These are phyloP conservation scores for Hirschfeldia incana DNA, from an alignment of 345 rosid genomes.

Conservation along the genomic window DNA sequence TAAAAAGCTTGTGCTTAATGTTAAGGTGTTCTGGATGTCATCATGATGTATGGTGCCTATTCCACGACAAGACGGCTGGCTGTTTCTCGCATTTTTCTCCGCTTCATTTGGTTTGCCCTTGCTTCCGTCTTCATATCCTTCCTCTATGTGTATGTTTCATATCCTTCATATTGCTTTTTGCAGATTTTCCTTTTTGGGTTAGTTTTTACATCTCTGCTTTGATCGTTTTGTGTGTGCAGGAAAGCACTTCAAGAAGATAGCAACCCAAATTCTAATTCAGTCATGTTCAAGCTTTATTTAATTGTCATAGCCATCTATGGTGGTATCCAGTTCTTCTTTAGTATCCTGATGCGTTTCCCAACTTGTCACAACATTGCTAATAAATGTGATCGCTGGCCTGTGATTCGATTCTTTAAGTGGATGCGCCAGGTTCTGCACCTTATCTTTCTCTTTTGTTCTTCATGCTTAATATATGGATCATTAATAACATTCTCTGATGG, in stretches of 20 bases:
- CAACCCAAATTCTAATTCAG: constrained; percentile 45
- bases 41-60: constrained; percentile 99
- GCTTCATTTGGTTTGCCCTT: constrained; percentile 74
- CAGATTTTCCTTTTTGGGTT: constrained; percentile 2
- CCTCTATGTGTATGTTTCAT: constrained; percentile 79
- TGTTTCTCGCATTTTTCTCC: constrained; percentile 80
- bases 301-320: constrained; percentile 79
- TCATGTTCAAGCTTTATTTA: constrained; percentile 63
- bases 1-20: constrained; percentile 20
- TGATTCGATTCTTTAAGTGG: constrained; percentile 85
- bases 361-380: constrained; percentile 72
- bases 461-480: constrained; percentile 2
- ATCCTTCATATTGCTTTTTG: constrained; percentile 16
- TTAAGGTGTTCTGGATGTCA: constrained; percentile 80
- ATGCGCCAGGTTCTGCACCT: constrained; percentile 83
- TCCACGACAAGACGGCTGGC: constrained; percentile 78
- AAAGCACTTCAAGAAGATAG: constrained; percentile 57
- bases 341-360: constrained; percentile 91
- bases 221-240: constrained; percentile 48
- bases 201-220: constrained; percentile 15
- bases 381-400: constrained; percentile 79
- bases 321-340: constrained; percentile 71
- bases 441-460: background rate
- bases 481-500: constrained; percentile 18
- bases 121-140: constrained; percentile 79